Evolutionary conservation across 1,139 yeast genomes (phyloP).

Genomic region (Sugiyamaella sp.): DNA sequence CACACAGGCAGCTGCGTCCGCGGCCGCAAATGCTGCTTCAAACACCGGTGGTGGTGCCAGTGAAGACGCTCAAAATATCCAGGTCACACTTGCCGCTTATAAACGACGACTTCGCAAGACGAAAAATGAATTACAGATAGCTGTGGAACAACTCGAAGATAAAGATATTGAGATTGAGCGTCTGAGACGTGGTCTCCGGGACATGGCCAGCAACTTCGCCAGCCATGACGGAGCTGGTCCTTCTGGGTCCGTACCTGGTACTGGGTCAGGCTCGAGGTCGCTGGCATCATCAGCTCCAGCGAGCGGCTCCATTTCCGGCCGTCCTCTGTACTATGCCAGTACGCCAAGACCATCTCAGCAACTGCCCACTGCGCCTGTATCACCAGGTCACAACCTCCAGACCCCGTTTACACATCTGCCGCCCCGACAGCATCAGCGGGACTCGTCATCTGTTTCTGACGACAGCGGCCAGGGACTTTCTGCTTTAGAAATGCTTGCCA

Average conservation of each 20-base stretch:
- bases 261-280: no score
- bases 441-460: slow-evolving; percentile 14
- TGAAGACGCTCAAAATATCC: slow-evolving; percentile 10
- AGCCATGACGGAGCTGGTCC: slow-evolving; percentile 15
- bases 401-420: slow-evolving; percentile 10
- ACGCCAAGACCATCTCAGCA: slow-evolving; percentile 28
- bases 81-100: slow-evolving; percentile 35
- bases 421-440: slow-evolving; percentile 5
- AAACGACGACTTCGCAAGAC: slow-evolving; percentile 46
- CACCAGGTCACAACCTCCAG: slow-evolving; percentile 15
- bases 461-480: slow-evolving; percentile 35
- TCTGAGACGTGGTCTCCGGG: slow-evolving; percentile 35
- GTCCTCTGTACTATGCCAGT: slow-evolving; percentile 17
- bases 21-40: slow-evolving; percentile 14
- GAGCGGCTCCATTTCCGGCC: slow-evolving; percentile 8
- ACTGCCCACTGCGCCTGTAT: slow-evolving; percentile 17
- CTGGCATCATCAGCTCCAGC: not conserved
- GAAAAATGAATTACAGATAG: slow-evolving; percentile 49
- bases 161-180: slow-evolving; percentile 47
- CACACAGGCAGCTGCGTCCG: slow-evolving; percentile 26
- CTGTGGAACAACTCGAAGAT: slow-evolving; percentile 46
- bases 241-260: not conserved
- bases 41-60: slow-evolving; percentile 18
- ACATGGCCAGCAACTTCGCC: slow-evolving; percentile 11
- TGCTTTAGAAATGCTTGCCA: slow-evolving; percentile 31